Evolutionary conservation across 164 flowering plant species (phyloP).

Genomic region (Tetracentron sinense): DNA sequence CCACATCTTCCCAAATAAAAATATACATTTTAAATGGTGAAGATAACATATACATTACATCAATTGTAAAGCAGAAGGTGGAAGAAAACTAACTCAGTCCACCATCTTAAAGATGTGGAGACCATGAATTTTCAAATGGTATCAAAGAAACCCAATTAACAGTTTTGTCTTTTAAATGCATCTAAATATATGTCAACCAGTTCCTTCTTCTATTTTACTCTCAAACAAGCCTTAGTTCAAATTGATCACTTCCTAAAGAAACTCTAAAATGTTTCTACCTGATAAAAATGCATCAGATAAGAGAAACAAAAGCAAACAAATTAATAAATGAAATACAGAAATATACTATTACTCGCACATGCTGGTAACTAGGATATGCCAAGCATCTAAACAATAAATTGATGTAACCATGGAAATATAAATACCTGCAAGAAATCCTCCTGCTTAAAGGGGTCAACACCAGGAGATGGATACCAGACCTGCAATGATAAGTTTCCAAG

Average conservation of each 20-base stretch:
- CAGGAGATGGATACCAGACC: constrained; percentile 99
- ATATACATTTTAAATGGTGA: too few species aligned
- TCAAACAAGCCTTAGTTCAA: not conserved
- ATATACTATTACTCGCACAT: not conserved
- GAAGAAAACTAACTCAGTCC: too few species aligned
- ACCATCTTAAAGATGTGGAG: too few species aligned
- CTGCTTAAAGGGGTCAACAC: constrained; percentile 82
- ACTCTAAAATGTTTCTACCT: not conserved
- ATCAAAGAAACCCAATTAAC: too few species aligned
- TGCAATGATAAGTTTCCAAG: constrained; percentile 54
- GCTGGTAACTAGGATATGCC: not conserved
- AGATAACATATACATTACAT: too few species aligned
- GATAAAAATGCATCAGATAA: not conserved
- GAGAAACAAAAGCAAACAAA: not conserved
- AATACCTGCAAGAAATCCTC: constrained; percentile 96
- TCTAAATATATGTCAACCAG: not conserved
- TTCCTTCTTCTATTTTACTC: not conserved
- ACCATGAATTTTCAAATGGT: not conserved
- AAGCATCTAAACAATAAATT: not conserved
- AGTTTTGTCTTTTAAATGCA: too few species aligned
- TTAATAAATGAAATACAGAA: not conserved
- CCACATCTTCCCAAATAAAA: too few species aligned
- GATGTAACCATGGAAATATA: not conserved
- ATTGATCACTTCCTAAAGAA: not conserved
- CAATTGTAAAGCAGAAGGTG: too few species aligned